Conservation (phyloP, 331 rosid genomes). For the Acacia pycnantha region DNA sequence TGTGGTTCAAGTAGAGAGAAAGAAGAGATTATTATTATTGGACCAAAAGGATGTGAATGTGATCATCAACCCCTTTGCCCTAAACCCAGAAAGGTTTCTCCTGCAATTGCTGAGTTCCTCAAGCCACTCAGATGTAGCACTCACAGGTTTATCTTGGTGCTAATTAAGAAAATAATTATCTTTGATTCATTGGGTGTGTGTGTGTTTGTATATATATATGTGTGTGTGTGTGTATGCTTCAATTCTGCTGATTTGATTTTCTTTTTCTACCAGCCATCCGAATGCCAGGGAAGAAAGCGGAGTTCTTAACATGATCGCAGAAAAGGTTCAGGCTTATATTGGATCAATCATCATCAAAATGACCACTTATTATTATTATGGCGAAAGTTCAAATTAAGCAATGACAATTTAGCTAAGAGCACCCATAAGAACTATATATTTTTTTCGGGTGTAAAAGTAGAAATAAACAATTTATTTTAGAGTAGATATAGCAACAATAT, state of each 20-base stretch:
- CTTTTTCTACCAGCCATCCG: slow-evolving; percentile 40
- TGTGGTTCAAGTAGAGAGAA: slow-evolving; percentile 37
- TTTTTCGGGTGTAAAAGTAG: too few species aligned
- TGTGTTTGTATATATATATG: too few species aligned
- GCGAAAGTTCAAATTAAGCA: too few species aligned
- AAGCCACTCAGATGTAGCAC: slow-evolving; percentile 51
- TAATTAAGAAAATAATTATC: not conserved
- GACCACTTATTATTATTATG: too few species aligned
- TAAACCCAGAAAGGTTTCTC: slow-evolving; percentile 51
- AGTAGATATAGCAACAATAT: too few species aligned
- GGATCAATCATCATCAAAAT: not conserved
- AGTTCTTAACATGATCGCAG: slow-evolving; percentile 51
- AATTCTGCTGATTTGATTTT: not conserved
- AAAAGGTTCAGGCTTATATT: slow-evolving; percentile 46
- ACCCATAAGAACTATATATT: too few species aligned
- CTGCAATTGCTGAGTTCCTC: slow-evolving; percentile 61
- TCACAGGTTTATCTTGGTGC: slow-evolving; percentile 44
- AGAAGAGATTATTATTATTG: slow-evolving; percentile 28
- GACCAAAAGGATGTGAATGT: slow-evolving; percentile 30
- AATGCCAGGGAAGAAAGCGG: slow-evolving; percentile 36
- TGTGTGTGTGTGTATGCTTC: not conserved
- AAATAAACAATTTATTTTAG: too few species aligned
- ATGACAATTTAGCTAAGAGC: too few species aligned
- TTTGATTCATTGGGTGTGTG: not conserved
- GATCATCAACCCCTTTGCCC: slow-evolving; percentile 66